Evolutionary conservation across 1,284 basidiomycete genomes (phyloP).

Genomic region (Amylostereum areolatum): DNA sequence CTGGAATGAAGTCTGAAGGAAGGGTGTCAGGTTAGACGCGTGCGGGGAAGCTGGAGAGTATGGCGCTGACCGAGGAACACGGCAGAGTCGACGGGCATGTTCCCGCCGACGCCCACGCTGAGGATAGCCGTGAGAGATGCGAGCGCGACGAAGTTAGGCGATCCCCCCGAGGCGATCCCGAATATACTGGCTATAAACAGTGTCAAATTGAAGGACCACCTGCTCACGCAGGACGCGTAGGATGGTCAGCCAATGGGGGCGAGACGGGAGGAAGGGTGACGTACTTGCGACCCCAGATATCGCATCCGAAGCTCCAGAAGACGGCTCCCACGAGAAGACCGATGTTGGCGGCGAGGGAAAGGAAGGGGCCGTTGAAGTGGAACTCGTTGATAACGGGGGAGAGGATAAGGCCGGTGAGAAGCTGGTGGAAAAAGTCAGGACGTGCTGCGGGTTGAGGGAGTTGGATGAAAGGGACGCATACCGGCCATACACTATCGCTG

Average conservation of each 20-base stretch:
- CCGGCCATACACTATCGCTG: constrained; percentile 45
- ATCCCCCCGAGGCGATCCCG: constrained; percentile 40
- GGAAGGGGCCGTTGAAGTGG: constrained; percentile 44
- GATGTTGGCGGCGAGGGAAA: constrained; percentile 53
- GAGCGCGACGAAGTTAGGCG: constrained; percentile 36
- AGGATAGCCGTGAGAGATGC: constrained; percentile 39
- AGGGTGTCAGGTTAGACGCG: not conserved
- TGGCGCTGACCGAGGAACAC: constrained; percentile 46
- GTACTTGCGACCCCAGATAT: constrained; percentile 57
- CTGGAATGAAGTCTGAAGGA: constrained; percentile 53
- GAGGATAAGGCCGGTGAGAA: constrained; percentile 50
- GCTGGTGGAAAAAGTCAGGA: constrained; percentile 22
- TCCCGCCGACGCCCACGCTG: constrained; percentile 46
- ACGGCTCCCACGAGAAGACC: constrained; percentile 62
- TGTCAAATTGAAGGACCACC: constrained; percentile 60
- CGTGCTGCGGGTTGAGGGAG: not conserved
- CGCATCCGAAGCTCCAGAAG: constrained; percentile 60
- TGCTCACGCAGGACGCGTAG: constrained; percentile 19
- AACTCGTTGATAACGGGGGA: constrained; percentile 55
- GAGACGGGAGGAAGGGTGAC: constrained; percentile 19
- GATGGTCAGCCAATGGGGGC: constrained; percentile 13
- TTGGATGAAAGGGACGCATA: constrained; percentile 18
- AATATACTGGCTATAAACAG: constrained; percentile 55
- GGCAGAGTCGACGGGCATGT: constrained; percentile 58
- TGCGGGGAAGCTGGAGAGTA: not conserved